Conservation (phyloP, 257 asterid species). For the Jaltomata sinuosa region DNA sequence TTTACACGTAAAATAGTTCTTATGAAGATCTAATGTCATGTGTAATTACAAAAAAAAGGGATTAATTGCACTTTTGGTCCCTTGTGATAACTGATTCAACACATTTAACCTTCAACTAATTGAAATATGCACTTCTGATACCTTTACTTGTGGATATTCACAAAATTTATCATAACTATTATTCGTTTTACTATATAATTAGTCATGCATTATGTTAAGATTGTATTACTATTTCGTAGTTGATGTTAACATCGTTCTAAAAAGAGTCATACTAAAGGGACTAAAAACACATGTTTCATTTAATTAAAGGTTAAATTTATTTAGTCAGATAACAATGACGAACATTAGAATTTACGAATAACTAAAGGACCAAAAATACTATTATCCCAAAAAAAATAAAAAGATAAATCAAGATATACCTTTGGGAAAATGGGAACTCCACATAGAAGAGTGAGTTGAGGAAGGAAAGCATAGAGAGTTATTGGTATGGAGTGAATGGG, state of each 20-base stretch:
- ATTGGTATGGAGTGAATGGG: conserved; percentile 53
- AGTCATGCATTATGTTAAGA: neutral
- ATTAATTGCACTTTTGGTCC: neutral
- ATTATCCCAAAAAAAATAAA: neutral
- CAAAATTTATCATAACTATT: neutral
- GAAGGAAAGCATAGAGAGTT: conserved; percentile 44
- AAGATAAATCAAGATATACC: conserved; percentile 22
- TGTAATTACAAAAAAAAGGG: neutral
- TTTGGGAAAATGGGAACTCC: conserved; percentile 49
- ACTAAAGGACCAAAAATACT: neutral
- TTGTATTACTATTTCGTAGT: neutral
- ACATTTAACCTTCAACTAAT: neutral
- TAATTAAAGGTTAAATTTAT: neutral
- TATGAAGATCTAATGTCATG: neutral
- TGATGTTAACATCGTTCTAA: neutral
- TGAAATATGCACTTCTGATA: neutral
- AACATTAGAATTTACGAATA: too few species aligned
- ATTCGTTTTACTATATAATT: neutral
- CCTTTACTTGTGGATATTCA: neutral
- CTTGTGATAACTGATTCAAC: neutral
- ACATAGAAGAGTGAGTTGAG: conserved; percentile 44
- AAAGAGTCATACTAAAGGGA: neutral
- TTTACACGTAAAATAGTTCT: neutral
- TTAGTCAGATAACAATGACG: neutral
- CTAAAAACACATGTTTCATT: neutral